phyloP scores from a whole-genome alignment of 805 yeast genomes.

The Yarrowia sp. region DNA sequence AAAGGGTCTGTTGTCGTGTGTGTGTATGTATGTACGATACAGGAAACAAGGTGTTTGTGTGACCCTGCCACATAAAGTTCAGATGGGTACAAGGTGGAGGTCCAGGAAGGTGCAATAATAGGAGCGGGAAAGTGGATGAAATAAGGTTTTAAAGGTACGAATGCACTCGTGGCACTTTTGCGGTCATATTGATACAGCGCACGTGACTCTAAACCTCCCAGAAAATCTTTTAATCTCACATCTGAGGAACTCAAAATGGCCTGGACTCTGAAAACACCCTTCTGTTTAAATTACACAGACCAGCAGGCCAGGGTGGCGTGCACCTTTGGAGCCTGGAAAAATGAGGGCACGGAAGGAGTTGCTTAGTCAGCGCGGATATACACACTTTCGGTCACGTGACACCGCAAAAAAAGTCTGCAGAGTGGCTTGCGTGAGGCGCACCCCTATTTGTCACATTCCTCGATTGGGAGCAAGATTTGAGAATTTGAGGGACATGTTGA shows the following conservation, averaged over 20 bases:
- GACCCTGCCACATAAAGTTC: constrained; percentile 23
- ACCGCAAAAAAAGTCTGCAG: neutral
- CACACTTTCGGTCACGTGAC: constrained; percentile 2
- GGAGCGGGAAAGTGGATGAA: neutral
- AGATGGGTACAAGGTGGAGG: constrained; percentile 9
- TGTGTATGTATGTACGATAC: constrained; percentile 27
- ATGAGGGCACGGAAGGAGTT: neutral
- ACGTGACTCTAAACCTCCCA: neutral
- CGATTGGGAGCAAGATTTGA: constrained; percentile 19
- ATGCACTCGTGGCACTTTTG: neutral
- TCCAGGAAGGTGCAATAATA: neutral
- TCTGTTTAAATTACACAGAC: neutral
- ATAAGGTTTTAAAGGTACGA: neutral
- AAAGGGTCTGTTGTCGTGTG: constrained; percentile 26
- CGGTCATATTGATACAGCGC: neutral
- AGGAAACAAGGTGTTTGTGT: constrained; percentile 34
- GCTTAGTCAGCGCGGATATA: neutral
- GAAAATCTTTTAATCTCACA: neutral
- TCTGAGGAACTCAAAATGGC: neutral
- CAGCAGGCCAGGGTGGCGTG: neutral
- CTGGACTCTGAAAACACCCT: neutral
- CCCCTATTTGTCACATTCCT: constrained; percentile 2
- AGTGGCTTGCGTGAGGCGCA: neutral
- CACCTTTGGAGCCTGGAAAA: no score
- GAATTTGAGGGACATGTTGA: neutral